Percentiles rank a stretch among this genome's conserved stretches.
Evolutionary conservation across 2,329 filamentous ascomycete genomes (phyloP).

Genomic region (Epichloe baconii): DNA sequence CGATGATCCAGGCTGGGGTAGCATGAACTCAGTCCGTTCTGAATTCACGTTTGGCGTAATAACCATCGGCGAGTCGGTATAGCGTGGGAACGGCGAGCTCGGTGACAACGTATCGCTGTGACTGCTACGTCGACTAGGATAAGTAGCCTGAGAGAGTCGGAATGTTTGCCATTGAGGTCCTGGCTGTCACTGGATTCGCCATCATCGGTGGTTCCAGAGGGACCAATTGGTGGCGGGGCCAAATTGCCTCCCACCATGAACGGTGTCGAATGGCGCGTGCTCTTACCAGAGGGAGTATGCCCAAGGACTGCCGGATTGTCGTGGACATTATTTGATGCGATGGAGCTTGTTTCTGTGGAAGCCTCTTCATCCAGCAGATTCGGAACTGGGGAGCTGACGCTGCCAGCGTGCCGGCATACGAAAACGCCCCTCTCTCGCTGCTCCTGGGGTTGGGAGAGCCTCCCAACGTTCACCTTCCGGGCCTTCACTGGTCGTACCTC

Average conservation of each 20-base stretch:
- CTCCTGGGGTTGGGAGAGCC: conserved; percentile 3
- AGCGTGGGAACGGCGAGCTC: conserved; percentile 54
- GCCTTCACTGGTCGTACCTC: conserved; percentile 16
- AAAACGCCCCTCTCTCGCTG: conserved; percentile 10
- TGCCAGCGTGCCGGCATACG: conserved; percentile 4
- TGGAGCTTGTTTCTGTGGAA: neutral
- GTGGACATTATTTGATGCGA: neutral
- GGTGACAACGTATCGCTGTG: conserved; percentile 34
- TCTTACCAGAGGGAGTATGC: conserved; percentile 5
- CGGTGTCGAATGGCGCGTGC: conserved; percentile 11
- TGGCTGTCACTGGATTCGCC: neutral
- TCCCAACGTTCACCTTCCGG: conserved; percentile 9
- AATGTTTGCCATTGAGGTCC: conserved; percentile 4
- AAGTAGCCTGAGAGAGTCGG: conserved; percentile 25
- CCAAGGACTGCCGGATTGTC: conserved; percentile 5
- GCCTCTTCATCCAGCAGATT: neutral
- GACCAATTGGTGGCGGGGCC: conserved; percentile 26
- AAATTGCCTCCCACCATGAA: conserved; percentile 27
- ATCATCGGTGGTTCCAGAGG: conserved; percentile 5
- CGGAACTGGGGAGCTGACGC: neutral
- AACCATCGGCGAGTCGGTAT: conserved; percentile 43
- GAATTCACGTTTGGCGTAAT: conserved; percentile 28
- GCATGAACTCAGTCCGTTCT: conserved; percentile 40
- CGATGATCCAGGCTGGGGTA: conserved; percentile 27
- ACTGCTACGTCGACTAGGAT: conserved; percentile 31